Evolutionary conservation across 441 rosid species (phyloP).

Genomic region (Flueggea neowawraea): DNA sequence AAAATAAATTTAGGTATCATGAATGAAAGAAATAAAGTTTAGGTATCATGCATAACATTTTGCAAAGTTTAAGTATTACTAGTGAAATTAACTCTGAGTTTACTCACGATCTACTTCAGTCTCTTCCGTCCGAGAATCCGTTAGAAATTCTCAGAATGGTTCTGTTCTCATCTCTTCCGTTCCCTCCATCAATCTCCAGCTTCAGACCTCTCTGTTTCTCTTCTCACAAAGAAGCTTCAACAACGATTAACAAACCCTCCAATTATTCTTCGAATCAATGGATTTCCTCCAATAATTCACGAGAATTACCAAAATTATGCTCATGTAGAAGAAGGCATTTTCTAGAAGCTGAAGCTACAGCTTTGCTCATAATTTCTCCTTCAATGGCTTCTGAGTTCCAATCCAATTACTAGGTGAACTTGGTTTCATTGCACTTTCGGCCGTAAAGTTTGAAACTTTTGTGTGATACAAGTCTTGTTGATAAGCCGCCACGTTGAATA

Average conservation of each 20-base stretch:
- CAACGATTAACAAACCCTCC: background rate
- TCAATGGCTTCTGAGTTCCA: slow-evolving; percentile 29
- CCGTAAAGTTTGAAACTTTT: background rate
- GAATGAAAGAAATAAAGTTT: no score
- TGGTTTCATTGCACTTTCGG: background rate
- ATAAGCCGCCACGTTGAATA: slow-evolving; percentile 46
- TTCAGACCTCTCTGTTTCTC: background rate
- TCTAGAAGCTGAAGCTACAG: slow-evolving; percentile 30
- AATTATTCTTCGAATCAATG: background rate
- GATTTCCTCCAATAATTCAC: background rate
- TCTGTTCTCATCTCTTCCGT: background rate
- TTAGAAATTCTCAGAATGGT: no score
- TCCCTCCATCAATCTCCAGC: background rate
- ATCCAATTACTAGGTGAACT: slow-evolving; percentile 34
- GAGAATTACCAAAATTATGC: slow-evolving; percentile 18
- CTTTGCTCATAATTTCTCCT: slow-evolving; percentile 29
- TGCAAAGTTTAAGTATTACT: no score
- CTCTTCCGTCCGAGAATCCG: no score
- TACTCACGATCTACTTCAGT: no score
- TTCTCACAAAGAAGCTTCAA: slow-evolving; percentile 1
- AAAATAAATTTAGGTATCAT: no score
- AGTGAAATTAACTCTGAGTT: no score
- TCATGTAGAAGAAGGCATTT: slow-evolving; percentile 53
- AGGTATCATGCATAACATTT: no score
- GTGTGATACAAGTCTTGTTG: background rate